Evolutionary conservation across 2,329 filamentous ascomycete species (phyloP), one percentile per base, ranked within the genome.

Genomic region (Arthrobotrys entomopaga): DNA sequence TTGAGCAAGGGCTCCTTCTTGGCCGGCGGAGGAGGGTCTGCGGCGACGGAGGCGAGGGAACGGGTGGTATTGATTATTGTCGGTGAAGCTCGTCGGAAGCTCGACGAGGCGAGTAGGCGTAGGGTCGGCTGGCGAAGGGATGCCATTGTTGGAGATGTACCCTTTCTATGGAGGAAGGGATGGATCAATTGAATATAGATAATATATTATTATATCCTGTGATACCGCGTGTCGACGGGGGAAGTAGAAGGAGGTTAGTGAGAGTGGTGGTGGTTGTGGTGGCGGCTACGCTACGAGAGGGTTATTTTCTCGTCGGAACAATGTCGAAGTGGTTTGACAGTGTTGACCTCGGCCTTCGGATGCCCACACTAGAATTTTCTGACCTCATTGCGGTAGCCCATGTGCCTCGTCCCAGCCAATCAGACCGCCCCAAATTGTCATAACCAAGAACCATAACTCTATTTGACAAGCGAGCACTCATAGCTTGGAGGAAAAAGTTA

Each of bases 1-100:
- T 97, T 98, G 84, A 91, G 88, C 79, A 86, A 87, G 52, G 88
- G 83, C 42, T 71, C 38, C 60, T 77, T 75, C 73, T 86, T 82
- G 77, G 85, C 82, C 77, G 83, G 84, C 61, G 84, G 81, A 79
- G 85, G 86, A 65, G 90, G 86, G 79, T 69, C 56, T 48, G 91
- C 86, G 67, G 87, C 84, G 57, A 87, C 86, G 56, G 88, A 84
- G 81, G 66, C 76, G 34, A 79, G 74, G 1, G 77, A 79, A 60
- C 60, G 60, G 75, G 76, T 64, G 59, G 61, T 59, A 52, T 73
- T 72, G 60, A 72, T 57, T 42, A 76, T 29, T 56, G 67, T 40
- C 34, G 65, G 50, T 11, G 71, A 65, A 40, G 60, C 60, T 58
- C 63, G 69, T 70, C 76, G 78, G 43, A 78, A 70, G 54, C 60